Percentiles rank a stretch among this genome's conserved stretches.
phyloP scores from a whole-genome alignment of 768 basidiomycete species.

The Cystobasidium onofrii region DNA sequence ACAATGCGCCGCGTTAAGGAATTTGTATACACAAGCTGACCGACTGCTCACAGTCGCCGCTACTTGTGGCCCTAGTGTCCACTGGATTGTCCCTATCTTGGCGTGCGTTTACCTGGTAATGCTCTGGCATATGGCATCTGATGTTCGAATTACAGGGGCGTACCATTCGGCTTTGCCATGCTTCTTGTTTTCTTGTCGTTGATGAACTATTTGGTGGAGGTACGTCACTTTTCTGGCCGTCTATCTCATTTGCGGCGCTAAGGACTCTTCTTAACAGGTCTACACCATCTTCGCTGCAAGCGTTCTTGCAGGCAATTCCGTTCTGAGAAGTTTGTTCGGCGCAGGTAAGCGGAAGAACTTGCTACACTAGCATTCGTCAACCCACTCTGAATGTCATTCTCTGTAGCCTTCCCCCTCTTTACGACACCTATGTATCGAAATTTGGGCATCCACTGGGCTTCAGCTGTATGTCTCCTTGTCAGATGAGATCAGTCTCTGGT shows the following conservation, averaged over 20 bases:
- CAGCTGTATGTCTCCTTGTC: background rate
- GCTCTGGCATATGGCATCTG: background rate
- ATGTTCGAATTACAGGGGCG: background rate
- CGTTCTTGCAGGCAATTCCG: conserved; percentile 43
- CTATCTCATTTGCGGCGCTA: too few relatives aligned
- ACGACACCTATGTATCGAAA: conserved; percentile 19
- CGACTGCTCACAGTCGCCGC: conserved; percentile 35
- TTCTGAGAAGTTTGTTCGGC: conserved; percentile 41
- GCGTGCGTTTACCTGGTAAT: conserved; percentile 36
- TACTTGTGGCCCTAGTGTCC: conserved; percentile 44
- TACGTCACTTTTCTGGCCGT: background rate
- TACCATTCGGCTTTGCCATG: conserved; percentile 31
- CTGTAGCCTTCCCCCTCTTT: conserved; percentile 5
- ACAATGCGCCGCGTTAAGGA: conserved; percentile 32
- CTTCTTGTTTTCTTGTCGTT: conserved; percentile 29
- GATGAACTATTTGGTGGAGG: conserved; percentile 24
- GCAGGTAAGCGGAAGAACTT: conserved; percentile 33
- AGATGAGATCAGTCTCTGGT: background rate
- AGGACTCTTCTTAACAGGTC: background rate
- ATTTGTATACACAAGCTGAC: background rate
- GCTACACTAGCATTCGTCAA: too few relatives aligned
- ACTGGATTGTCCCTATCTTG: conserved; percentile 62
- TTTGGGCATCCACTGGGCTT: conserved; percentile 31
- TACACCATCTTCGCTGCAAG: conserved; percentile 39
- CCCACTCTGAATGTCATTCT: too few relatives aligned